These are phyloP conservation scores for Colletotrichum lentis DNA, from an alignment of 2,329 filamentous ascomycete genomes.

Conservation along the genomic window DNA sequence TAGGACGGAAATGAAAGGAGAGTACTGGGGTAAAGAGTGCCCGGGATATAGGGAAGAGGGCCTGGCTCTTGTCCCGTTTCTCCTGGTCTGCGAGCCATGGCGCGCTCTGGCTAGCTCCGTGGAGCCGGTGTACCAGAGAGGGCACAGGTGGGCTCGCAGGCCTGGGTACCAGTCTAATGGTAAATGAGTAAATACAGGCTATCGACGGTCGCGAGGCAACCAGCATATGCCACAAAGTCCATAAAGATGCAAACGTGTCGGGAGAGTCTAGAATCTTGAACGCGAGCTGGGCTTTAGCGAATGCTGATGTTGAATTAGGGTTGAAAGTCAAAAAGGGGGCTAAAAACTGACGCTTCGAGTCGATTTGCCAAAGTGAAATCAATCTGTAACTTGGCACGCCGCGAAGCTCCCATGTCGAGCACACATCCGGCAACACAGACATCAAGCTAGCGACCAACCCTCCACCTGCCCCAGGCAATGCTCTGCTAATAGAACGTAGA, in stretches of 20 bases:
- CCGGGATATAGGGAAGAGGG: not conserved
- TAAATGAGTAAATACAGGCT: slow-evolving; percentile 31
- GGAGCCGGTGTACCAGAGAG: slow-evolving; percentile 13
- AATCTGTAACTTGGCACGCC: slow-evolving; percentile 7
- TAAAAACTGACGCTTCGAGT: slow-evolving; percentile 24
- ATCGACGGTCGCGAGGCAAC: slow-evolving; percentile 13
- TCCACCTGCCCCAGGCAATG: not conserved
- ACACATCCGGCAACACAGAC: slow-evolving; percentile 21
- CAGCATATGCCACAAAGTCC: not conserved
- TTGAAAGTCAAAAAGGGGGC: slow-evolving; percentile 24
- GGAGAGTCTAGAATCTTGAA: not conserved
- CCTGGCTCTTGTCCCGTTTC: slow-evolving; percentile 31
- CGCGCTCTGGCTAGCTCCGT: slow-evolving; percentile 12
- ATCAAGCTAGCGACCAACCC: not conserved
- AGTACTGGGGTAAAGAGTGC: not conserved
- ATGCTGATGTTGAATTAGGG: slow-evolving; percentile 34
- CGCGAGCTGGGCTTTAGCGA: not conserved
- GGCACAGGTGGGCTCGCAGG: slow-evolving; percentile 10
- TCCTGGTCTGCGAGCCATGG: slow-evolving; percentile 23
- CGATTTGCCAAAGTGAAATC: slow-evolving; percentile 8
- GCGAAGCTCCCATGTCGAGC: slow-evolving; percentile 15
- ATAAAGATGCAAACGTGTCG: not conserved
- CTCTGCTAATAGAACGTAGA: slow-evolving; percentile 2
- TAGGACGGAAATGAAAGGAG: slow-evolving; percentile 27
- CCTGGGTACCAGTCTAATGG: slow-evolving; percentile 30